Evolutionary conservation across 192 early-diverging fungal species (phyloP).

Genomic region (Piromyces sp.): DNA sequence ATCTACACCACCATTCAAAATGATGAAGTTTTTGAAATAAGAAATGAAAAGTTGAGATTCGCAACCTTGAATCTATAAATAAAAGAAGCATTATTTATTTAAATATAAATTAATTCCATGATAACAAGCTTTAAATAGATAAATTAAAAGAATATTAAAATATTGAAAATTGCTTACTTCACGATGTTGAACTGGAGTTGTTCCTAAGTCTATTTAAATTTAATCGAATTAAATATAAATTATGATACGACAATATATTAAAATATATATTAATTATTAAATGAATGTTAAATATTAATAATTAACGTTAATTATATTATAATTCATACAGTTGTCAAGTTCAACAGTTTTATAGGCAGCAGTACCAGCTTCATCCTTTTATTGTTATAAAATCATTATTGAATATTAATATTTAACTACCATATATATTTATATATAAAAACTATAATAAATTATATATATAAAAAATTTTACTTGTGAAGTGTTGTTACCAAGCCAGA

Average conservation of each 20-base stretch:
- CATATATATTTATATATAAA: too few species aligned
- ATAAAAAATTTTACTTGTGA: constrained; percentile 34
- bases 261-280: too few species aligned
- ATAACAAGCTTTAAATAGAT: too few species aligned
- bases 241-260: too few species aligned
- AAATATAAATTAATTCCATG: too few species aligned
- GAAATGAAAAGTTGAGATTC: constrained; percentile 49
- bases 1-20: constrained; percentile 46
- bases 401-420: too few species aligned
- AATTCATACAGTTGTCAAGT: constrained; percentile 15
- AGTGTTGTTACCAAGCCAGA: constrained; percentile 60
- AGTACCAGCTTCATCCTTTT: constrained; percentile 54
- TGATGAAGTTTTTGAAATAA: constrained; percentile 40
- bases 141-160: background rate
- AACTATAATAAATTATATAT: too few species aligned
- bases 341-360: constrained; percentile 73
- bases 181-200: constrained; percentile 52
- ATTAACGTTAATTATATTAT: background rate
- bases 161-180: constrained; percentile 33
- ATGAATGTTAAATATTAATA: too few species aligned
- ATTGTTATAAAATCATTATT: too few species aligned
- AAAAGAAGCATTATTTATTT: too few species aligned
- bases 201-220: constrained; percentile 47
- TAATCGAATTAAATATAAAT: too few species aligned
- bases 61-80: constrained; percentile 29